Conservation (phyloP, 352 stramenopile species). For the Globisporangium viniferum region DNA sequence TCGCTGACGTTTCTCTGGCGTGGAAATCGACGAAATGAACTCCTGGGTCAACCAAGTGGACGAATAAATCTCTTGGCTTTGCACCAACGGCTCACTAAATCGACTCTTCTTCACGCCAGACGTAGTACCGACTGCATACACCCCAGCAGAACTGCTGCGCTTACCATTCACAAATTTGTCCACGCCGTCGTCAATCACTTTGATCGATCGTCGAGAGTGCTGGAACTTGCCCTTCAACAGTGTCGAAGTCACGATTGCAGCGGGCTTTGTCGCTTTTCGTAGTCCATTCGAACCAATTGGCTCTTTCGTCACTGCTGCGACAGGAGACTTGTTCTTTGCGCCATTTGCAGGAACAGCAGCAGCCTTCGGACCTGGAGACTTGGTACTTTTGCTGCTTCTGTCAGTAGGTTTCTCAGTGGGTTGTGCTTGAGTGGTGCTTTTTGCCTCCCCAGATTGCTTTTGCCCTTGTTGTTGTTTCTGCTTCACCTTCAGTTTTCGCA, state of each 20-base stretch:
- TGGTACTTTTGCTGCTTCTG: neutral
- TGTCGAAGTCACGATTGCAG: slow-evolving; percentile 26
- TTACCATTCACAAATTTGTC: slow-evolving; percentile 6
- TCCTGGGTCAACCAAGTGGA: slow-evolving; percentile 5
- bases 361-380: slow-evolving; percentile 6
- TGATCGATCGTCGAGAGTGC: slow-evolving; percentile 37
- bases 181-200: slow-evolving; percentile 28
- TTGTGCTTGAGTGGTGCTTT: neutral
- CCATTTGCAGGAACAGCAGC: slow-evolving; percentile 2
- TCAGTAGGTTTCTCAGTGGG: neutral
- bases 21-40: slow-evolving; percentile 10
- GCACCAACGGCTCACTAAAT: slow-evolving; percentile 19
- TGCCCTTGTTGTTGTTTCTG: slow-evolving; percentile 12
- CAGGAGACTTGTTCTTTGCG: neutral
- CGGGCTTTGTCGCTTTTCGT: slow-evolving; percentile 22
- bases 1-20: neutral
- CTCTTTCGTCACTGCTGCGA: neutral
- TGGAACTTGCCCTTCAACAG: slow-evolving; percentile 41
- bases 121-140: slow-evolving; percentile 5
- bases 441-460: neutral
- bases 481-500: slow-evolving; percentile 16
- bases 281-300: slow-evolving; percentile 44
- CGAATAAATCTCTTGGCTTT: neutral
- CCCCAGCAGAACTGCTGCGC: slow-evolving; percentile 5
- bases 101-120: slow-evolving; percentile 13